Percentiles rank a stretch among this genome's conserved stretches.
These are phyloP conservation scores for Pyricularia grisea DNA, from an alignment of 2,329 filamentous ascomycete genomes.

Conservation along the genomic window DNA sequence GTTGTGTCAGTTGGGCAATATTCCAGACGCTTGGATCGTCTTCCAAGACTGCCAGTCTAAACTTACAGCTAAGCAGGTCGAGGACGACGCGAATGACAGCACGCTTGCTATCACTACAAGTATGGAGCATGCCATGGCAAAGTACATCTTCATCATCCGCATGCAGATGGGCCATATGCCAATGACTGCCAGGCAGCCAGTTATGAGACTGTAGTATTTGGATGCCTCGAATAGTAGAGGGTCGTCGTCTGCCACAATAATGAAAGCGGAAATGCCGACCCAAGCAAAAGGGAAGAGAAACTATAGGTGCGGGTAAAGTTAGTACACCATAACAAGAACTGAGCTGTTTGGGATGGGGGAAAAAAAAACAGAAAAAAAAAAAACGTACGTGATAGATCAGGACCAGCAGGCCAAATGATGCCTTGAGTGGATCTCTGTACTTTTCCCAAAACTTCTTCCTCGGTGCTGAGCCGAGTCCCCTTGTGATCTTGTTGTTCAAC, in stretches of 20 bases:
- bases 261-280: slow-evolving; percentile 5
- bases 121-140: slow-evolving; percentile 2
- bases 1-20: background rate
- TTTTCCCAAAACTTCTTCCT: slow-evolving; percentile 2
- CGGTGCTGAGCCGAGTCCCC: background rate
- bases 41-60: background rate
- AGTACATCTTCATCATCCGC: slow-evolving; percentile 2
- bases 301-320: background rate
- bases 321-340: background rate
- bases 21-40: too few species aligned
- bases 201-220: slow-evolving; percentile 7
- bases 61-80: slow-evolving; percentile 2
- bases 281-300: slow-evolving; percentile 3
- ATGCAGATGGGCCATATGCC: slow-evolving; percentile 3
- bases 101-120: slow-evolving; percentile 1
- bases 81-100: slow-evolving; percentile 4
- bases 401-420: background rate
- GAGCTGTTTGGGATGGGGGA: background rate
- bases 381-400: slow-evolving; percentile 2
- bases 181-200: slow-evolving; percentile 3
- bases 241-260: slow-evolving; percentile 5
- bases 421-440: background rate
- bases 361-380: background rate
- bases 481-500: background rate
- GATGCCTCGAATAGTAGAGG: background rate